Base-by-base conservation (phyloP, 441 rosid genomes). In the Bruguiera hainesii region DNA sequence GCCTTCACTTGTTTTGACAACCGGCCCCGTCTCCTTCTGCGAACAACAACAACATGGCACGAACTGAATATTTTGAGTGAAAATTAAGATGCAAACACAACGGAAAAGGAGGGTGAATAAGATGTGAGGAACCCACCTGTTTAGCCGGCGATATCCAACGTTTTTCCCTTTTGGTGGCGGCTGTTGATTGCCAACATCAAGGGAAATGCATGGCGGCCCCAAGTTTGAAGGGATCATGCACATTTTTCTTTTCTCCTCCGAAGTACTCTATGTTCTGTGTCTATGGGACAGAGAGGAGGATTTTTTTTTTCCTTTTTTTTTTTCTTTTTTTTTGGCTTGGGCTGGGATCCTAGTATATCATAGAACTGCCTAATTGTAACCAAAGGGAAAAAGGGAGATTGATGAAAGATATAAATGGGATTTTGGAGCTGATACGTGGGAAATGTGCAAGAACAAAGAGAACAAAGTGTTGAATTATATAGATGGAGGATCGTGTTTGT, bases 121-220 rank as follows among this genome's bases (percentile, higher is more conserved):
- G 19, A 28, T 73, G 56, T 21, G 65, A 68, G 18, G 18, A 37
- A 69, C 51, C 62, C 2, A 76, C 92, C 90, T 84, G 74, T 72
- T 75, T 25, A 81, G 77, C 50, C 80, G 69, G 73, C 65, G 79
- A 70, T 76, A 66, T 48, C 73, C 83, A 64, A 82, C 63, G 25
- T 46, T 73, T 42, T 66, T 76, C 55, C 78, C 70, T 71, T 80
- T 82, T 65, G 70, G 37, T 23, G 72, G 69, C 55, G 71, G 69
- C 57, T 66, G 64, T 48, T 56, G 37, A 6, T 31, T 70, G 79
- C 59, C 65, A 42, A 66, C 28, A 59, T n/a, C 51, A 6, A 68
- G 68, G 49, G 78, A 39, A 37, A 55, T 57, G 57, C 63, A 51
- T 49, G 79, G 62, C 53, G 78, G 62, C 57, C 53, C 64, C 66